Evolutionary conservation across 768 basidiomycete genomes (phyloP).

Genomic region (Tylopilus plumbeoviolaceoides): DNA sequence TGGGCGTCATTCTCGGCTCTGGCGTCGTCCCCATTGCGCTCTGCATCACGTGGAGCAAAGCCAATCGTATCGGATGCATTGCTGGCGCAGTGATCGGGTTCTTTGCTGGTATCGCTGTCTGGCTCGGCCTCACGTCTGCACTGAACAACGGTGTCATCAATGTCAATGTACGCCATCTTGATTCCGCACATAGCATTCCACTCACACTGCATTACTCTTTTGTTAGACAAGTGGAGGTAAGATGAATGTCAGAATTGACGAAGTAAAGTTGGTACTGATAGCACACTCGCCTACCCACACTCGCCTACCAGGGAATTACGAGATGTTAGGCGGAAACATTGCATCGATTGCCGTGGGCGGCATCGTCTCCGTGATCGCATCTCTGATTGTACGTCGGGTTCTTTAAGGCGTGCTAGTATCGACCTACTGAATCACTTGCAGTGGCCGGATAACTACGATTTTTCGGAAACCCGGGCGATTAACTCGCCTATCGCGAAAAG

Average conservation of each 20-base stretch:
- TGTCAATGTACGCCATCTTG: conserved; percentile 47
- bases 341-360: conserved; percentile 78
- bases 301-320: conserved; percentile 38
- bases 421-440: conserved; percentile 20
- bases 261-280: background rate
- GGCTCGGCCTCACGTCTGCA: conserved; percentile 77
- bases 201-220: background rate
- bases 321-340: conserved; percentile 90
- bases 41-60: conserved; percentile 79
- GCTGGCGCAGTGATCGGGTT: conserved; percentile 71
- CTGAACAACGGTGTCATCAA: conserved; percentile 70
- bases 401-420: background rate
- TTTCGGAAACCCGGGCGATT: conserved; percentile 72
- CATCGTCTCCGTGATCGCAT: conserved; percentile 63
- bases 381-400: conserved; percentile 52
- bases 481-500: conserved; percentile 40
- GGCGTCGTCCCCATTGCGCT: conserved; percentile 86
- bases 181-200: background rate
- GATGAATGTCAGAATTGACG: conserved; percentile 23
- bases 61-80: conserved; percentile 83
- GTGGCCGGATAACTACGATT: conserved; percentile 84
- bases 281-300: background rate
- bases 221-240: conserved; percentile 48
- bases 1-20: conserved; percentile 83
- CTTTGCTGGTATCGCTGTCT: conserved; percentile 65